Evolutionary conservation across 106 monocot genomes (phyloP), one percentile per base, ranked within the genome.

Genomic region (Ottelia alismoides): DNA sequence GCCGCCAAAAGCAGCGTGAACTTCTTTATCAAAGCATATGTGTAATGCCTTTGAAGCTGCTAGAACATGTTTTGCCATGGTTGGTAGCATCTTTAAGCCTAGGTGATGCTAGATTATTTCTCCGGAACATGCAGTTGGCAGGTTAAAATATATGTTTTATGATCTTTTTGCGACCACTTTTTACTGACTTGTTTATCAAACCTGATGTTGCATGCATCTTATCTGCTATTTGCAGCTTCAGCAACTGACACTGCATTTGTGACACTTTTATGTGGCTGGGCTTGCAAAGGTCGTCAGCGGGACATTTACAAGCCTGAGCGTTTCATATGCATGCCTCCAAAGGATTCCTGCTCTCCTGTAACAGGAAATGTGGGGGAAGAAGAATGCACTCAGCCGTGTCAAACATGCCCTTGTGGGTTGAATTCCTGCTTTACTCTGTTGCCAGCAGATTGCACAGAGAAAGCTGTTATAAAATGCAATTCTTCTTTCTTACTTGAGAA

Each of bases 41-140:
- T 71, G 68, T 99, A 49, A 99, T 99, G 90, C 98, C 98, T 1
- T 68, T 99, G 52, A 99, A 90, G 51, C 63, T 99, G 47, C 58
- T 99, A 30, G 98, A 99, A 49, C 90, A 79, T 65, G 98, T 83
- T 56, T 63, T 99, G 45, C 98, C 98, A 57, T 99, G 98, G 98
- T 72, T 99, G 58, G 83, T 86, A 30, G 60, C 72, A 23, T 81
- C 78, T 44, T 68, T 99, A 47, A 86, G 58, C 54, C 65, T 86
- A 62, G 69, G 72, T 50, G 90, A 90, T 64, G 80, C 86, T n/a
- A 79, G 62, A 22, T 74, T 72, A 31, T 83, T 99, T 68, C 90
- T 90, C 55, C 77, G 69, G 49, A 86, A 99, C 57, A 77, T 91
- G 67, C 72, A 73, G 56, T 67, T 83, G 61, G 85, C 90, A 99